phyloP scores from a whole-genome alignment of 148 eudicot species.

The Talinum fruticosum region DNA sequence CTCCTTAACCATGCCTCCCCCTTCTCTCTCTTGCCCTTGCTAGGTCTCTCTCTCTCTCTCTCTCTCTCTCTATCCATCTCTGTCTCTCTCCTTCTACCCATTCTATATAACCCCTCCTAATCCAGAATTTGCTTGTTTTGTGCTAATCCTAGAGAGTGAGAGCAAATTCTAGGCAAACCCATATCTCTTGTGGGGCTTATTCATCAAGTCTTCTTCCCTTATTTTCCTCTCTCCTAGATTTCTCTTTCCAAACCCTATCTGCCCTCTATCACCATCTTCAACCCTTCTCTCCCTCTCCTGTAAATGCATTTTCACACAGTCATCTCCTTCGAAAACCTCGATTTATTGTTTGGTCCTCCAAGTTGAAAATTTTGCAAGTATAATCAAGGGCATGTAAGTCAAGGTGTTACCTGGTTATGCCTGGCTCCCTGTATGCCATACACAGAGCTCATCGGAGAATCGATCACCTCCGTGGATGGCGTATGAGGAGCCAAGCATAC shows the following conservation, averaged over 20 bases:
- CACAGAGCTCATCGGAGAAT: constrained; percentile 27
- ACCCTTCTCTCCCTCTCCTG: neutral
- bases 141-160: neutral
- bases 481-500: constrained; percentile 56
- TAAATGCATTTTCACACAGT: no score
- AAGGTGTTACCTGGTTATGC: constrained; percentile 26
- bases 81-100: neutral
- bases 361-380: no score
- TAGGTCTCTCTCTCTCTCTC: neutral
- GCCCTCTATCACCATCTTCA: neutral
- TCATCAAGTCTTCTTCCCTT: neutral
- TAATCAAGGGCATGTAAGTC: no score
- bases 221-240: neutral
- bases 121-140: neutral
- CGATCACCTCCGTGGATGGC: constrained; percentile 42
- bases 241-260: neutral
- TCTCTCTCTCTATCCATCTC: neutral
- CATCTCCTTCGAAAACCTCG: no score
- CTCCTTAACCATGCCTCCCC: neutral
- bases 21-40: neutral
- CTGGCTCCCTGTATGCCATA: constrained; percentile 56
- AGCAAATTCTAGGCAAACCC: neutral
- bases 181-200: neutral
- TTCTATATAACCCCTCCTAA: neutral
- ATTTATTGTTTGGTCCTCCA: no score